Base-by-base conservation (phyloP, 2,329 filamentous ascomycete species). In the Rhexocercosporidium sp. region DNA sequence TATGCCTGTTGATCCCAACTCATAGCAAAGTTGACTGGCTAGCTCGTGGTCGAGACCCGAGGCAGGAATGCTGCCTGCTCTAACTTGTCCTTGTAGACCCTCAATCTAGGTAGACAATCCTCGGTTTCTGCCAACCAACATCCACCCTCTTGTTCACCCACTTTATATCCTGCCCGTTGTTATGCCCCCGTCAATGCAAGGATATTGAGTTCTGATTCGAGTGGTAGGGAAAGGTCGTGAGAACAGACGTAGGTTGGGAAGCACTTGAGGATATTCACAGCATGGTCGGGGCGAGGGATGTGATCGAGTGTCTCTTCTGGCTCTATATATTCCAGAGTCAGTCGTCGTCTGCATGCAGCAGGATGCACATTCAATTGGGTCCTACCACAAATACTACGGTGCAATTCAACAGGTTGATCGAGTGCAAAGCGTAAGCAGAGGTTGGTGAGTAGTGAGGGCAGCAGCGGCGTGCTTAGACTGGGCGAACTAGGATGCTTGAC, bases 1-100 rank as follows among this genome's bases (percentile, higher is more conserved):
- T 82, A 81, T 80, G 80, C 79, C 77, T 79, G 80, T 80, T 83
- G 83, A 80, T 88, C 84, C 80, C 84, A 84, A 83, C 82, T 89
- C 87, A 90, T 90, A 88, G 85, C 86, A 87, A 80, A 72, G 61
- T 71, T 59, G 59, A 69, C 56, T 53, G 56, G 61, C 71, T 69
- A 71, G 66, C 44, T 56, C 68, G 44, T 49, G 63, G 62, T 47
- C 66, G 49, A 68, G 59, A 65, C 64, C 69, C 54, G 18, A 70
- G 68, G 69, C 70, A 72, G 70, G 65, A 68, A 41, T 72, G 67
- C 68, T 71, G 62, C 65, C 70, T 69, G 60, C 66, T 67, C 59
- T 67, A 60, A 60, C 27, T 49, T 25, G 59, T 62, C 34, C 49
- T 16, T 64, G 46, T 49, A 39, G 64, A 25, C 27, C 64, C 47